Evolutionary conservation across 1,139 yeast genomes (phyloP), one percentile per base, ranked within the genome.

Genomic region (Saccharomyces hybrid): DNA sequence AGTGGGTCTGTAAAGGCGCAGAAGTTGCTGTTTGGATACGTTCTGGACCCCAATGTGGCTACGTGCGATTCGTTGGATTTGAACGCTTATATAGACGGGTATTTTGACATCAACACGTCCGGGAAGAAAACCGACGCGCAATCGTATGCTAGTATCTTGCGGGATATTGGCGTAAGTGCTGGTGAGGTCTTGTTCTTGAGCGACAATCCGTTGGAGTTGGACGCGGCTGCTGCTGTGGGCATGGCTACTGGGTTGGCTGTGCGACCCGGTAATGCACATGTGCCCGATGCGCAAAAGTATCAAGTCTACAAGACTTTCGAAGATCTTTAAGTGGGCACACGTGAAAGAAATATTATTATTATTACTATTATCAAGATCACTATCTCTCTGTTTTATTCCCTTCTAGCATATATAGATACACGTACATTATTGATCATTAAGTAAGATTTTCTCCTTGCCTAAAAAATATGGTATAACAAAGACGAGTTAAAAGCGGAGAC

Each of bases 1-100:
- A 87, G 96, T n/a, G 98, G 98, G 0, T 85, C 95, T 52, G 82
- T 91, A 34, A 79, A 82, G 55, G 97, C 97, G 0, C 98, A 91
- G 64, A 84, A 84, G 58, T 73, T 90, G 57, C 73, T 91, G 55
- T 88, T 91, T 66, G 77, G 77, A 0, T 80, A 88, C 66, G 91
- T 87, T 5, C 70, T 73, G 49, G 58, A 58, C 38, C 58, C 58
- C 5, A 67, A 69, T 23, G 48, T 31, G 6, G 14, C 26, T 28
- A 29, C 34, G 25, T 27, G n/a, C 3, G 63, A 66, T 38, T 62
- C 55, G 47, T 7, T 63, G 16, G 86, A 87, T 68, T 69, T 89
- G 65, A 86, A 81, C 52, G 68, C 71, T 1, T 65, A 69, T 29
- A 67, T 91, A 34, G 62, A 74, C 5, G 95, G 86, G 3, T 90